Evolutionary conservation across 1,284 basidiomycete genomes (phyloP).

Genomic region (Fomitiporia mediterranea): DNA sequence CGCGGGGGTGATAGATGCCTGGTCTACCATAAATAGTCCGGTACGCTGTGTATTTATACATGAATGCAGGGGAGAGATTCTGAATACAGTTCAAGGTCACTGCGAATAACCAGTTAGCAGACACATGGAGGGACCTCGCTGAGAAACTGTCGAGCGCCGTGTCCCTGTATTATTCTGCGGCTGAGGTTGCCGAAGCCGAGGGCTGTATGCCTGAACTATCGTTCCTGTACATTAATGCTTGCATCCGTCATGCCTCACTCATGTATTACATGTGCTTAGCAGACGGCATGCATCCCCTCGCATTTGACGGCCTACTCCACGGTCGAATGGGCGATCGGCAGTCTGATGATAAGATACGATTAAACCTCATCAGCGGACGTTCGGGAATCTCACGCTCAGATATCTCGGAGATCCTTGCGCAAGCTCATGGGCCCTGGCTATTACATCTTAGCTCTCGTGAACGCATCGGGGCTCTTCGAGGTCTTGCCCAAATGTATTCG

Average conservation of each 20-base stretch:
- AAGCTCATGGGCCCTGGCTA: constrained; percentile 82
- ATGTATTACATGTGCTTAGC: constrained; percentile 78
- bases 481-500: constrained; percentile 69
- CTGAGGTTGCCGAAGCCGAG: constrained; percentile 47
- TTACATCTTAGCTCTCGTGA: constrained; percentile 73
- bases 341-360: background rate
- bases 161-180: constrained; percentile 54
- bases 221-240: constrained; percentile 59
- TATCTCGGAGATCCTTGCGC: constrained; percentile 59
- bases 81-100: constrained; percentile 36
- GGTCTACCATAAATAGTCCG: constrained; percentile 70
- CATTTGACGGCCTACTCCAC: constrained; percentile 72
- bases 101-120: constrained; percentile 39
- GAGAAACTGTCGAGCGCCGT: constrained; percentile 68
- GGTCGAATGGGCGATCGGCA: constrained; percentile 17
- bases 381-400: constrained; percentile 66
- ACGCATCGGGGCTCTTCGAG: constrained; percentile 65
- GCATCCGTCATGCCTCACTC: constrained; percentile 64
- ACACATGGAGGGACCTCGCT: constrained; percentile 64
- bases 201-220: constrained; percentile 56
- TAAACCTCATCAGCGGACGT: constrained; percentile 26
- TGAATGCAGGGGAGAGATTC: constrained; percentile 10
- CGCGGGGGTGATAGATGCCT: constrained; percentile 74
- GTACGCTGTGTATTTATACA: constrained; percentile 37
- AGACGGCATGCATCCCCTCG: constrained; percentile 81